Base-by-base conservation (phyloP, 2,329 filamentous ascomycete genomes). In the Colletotrichum sp. region DNA sequence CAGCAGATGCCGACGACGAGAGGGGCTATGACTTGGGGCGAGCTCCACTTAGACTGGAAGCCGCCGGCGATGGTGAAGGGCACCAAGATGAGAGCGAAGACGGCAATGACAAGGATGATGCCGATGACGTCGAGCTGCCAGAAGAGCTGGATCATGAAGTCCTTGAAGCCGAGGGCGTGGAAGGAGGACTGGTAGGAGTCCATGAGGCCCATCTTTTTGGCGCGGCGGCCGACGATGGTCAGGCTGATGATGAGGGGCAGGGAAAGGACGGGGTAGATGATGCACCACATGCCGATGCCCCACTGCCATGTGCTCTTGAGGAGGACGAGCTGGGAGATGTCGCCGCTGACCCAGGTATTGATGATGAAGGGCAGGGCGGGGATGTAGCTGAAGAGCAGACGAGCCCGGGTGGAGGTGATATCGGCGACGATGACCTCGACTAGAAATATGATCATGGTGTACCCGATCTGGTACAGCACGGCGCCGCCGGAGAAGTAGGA, bases 361-460 rank as follows among this genome's bases (percentile, higher is more conserved):
- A 92, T 89, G 78, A 93, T 85, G 82, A 92, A 93, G 2, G 91
- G 91, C 7, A 87, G 79, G 2, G 90, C 89, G 3, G 91, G 91
- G 75, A 94, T 86, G 79, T 92, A 94, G 64, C 90, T 92, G 85
- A 93, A 93, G 78, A 94, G 85, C 10, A 94, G 85, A 80, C 92
- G 91, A 13, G 90, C 87, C 16, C 91, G 89, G 8, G 91, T 89
- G 2, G 92, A 93, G 3, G 92, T 93, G 30, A 92, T 87, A 78
- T 94, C 92, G 60, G 88, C 92, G 61, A 94, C 85, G 75, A 94
- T 88, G 79, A 94, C 90, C 82, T 94, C 91, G 26, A 93, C 86
- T 2, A 94, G 86, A 15, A 94, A 84, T 21, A 92, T 85, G 30
- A 93, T 85, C 78, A 87, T 87, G 13, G 92, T 93, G 80, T 92